Evolutionary conservation across 495 filamentous ascomycete genomes (phyloP).

Genomic region (Podospora pseudocomata): DNA sequence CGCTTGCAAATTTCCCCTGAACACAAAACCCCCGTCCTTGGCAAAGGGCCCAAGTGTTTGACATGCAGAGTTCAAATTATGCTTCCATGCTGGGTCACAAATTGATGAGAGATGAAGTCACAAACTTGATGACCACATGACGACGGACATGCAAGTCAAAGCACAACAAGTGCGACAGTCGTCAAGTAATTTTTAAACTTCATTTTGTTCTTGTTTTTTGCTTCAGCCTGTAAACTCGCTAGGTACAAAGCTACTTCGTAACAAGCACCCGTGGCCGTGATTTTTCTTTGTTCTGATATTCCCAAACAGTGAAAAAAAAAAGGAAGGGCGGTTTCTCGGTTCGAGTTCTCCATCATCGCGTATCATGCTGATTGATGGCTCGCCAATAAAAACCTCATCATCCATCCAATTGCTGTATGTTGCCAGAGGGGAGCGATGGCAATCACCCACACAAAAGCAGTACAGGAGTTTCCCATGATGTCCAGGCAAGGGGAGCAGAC

Average conservation of each 20-base stretch:
- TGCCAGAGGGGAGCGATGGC: not conserved
- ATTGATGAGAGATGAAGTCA: not conserved
- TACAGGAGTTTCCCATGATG: not conserved
- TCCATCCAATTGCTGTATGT: not conserved
- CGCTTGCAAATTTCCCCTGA: not conserved
- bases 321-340: not conserved
- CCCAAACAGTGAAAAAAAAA: not conserved
- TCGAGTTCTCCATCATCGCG: not conserved
- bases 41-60: not conserved
- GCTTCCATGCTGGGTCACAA: not conserved
- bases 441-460: not conserved
- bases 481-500: not conserved
- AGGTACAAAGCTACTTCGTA: not conserved
- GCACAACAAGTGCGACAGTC: not conserved
- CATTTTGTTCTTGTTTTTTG: constrained; percentile 9
- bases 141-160: no score
- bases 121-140: no score
- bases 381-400: not conserved
- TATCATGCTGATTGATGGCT: not conserved
- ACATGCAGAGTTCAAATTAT: not conserved
- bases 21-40: not conserved
- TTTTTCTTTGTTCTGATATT: not conserved
- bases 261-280: not conserved
- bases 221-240: not conserved
- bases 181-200: not conserved